Percentiles rank a stretch among this genome's conserved stretches.
Evolutionary conservation across 2,329 filamentous ascomycete genomes (phyloP).

Genomic region (Exophiala xenobiotica): DNA sequence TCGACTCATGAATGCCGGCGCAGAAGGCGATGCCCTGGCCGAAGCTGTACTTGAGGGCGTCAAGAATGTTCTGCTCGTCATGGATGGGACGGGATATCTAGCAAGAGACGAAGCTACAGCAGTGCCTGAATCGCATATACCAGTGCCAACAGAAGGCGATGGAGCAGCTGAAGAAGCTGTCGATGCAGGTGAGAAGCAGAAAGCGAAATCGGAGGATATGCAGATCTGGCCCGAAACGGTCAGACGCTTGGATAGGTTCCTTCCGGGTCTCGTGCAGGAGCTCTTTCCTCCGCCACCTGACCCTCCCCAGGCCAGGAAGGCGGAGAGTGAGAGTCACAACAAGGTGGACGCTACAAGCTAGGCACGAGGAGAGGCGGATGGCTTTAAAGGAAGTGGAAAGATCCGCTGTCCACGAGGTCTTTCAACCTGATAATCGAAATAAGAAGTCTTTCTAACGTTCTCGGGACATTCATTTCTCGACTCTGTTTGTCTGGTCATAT

Average conservation of each 20-base stretch:
- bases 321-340: too few species aligned
- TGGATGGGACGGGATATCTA: conserved; percentile 85
- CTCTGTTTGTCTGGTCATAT: too few species aligned
- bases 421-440: too few species aligned
- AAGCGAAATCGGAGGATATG: conserved; percentile 49
- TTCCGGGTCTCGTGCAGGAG: conserved; percentile 55
- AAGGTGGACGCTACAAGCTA: too few species aligned
- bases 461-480: too few species aligned
- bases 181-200: conserved; percentile 35
- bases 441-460: too few species aligned
- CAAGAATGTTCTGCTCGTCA: conserved; percentile 94
- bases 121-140: not conserved
- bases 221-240: conserved; percentile 62
- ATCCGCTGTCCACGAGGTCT: too few species aligned
- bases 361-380: too few species aligned
- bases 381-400: too few species aligned
- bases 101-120: conserved; percentile 31
- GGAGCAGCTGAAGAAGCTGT: conserved; percentile 28
- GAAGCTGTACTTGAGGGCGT: conserved; percentile 93
- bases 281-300: conserved; percentile 24
- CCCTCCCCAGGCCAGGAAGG: not conserved
- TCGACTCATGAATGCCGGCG: conserved; percentile 77
- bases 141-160: not conserved
- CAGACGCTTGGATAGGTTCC: conserved; percentile 59
- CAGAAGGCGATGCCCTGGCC: conserved; percentile 57